Evolutionary conservation across 345 rosid species (phyloP), one percentile per base, ranked within the genome.

Genomic region (Rhodamnia rubescens): DNA sequence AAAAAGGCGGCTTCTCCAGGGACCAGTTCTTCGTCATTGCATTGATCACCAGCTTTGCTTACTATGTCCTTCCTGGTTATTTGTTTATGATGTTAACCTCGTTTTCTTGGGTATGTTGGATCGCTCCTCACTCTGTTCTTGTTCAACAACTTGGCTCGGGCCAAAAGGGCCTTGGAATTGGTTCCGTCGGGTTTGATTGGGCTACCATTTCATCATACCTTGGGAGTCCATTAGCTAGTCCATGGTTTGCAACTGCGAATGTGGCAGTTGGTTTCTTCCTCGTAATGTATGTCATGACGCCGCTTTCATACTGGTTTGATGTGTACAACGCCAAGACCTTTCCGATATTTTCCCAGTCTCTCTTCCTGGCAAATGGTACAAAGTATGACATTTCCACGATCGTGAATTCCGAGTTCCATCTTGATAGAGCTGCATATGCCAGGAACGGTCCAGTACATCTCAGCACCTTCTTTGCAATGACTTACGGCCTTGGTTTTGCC

Each of bases 61-160:
- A 94, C 90, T 95, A 91, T 82, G 84, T 90, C 82, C 42, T 95
- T 53, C 98, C 98, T 0, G 96, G 94, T 57, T 94, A 92, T 88
- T 86, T 95, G 26, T 90, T 96, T 85, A 81, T 74, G 11, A 74
- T 88, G 83, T 49, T 95, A 56, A 91, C 96, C 59, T 86, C 96
- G 36, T 83, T 94, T 53, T 95, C 99, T 55, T 96, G 98, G 96
- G 89, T 96, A 6, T 96, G 99, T 83, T 96, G 97, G 98, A 51
- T 94, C 36, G 89, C 90, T 51, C 95, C 97, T 12, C 92, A 91
- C 42, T 95, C 95, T 1, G 88, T 95, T 74, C 86, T 92, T 11
- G 94, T 87, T 49, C 92, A 95, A 57, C 99, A 96, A 81, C 87
- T 96, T 5, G 99, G 98, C 44, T 96, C 99, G 1, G 98, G 99